Percentiles rank a stretch among this genome's conserved stretches.
These are phyloP conservation scores for Tetrahymena thermophila DNA, from an alignment of 73 alveolate species.

Conservation along the genomic window DNA sequence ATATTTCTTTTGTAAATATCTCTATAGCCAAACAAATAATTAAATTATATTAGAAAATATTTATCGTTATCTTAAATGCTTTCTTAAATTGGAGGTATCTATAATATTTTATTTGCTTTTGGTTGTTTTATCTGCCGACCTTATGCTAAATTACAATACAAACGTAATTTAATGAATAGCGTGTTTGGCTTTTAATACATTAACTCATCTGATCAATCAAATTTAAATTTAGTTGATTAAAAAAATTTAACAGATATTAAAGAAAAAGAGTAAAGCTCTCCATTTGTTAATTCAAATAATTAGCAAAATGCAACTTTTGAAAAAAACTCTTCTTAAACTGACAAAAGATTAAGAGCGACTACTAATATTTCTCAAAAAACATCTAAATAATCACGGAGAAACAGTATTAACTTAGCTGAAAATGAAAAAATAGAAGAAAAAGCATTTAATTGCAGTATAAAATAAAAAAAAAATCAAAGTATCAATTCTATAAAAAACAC, in stretches of 20 bases:
- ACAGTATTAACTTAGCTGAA: neutral
- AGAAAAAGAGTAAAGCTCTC: too few species aligned
- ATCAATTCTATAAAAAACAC: neutral
- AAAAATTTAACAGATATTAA: neutral
- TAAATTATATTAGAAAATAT: neutral
- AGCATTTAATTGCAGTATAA: neutral
- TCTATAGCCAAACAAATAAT: neutral
- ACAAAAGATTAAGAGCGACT: too few species aligned
- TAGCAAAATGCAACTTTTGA: too few species aligned
- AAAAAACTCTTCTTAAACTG: too few species aligned
- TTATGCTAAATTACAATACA: neutral
- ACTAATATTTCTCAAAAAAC: too few species aligned
- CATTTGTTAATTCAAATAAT: too few species aligned
- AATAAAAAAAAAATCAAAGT: neutral
- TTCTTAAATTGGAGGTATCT: neutral
- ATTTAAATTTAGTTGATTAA: neutral
- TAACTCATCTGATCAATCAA: neutral
- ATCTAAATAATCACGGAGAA: neutral
- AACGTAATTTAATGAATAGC: neutral
- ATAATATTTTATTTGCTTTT: neutral
- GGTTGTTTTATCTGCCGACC: neutral
- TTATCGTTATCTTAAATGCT: neutral
- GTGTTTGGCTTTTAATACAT: neutral
- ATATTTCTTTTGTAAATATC: neutral
- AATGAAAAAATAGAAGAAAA: neutral